Base-by-base conservation (phyloP, 1,139 yeast genomes). In the Zygoascus meyerae region DNA sequence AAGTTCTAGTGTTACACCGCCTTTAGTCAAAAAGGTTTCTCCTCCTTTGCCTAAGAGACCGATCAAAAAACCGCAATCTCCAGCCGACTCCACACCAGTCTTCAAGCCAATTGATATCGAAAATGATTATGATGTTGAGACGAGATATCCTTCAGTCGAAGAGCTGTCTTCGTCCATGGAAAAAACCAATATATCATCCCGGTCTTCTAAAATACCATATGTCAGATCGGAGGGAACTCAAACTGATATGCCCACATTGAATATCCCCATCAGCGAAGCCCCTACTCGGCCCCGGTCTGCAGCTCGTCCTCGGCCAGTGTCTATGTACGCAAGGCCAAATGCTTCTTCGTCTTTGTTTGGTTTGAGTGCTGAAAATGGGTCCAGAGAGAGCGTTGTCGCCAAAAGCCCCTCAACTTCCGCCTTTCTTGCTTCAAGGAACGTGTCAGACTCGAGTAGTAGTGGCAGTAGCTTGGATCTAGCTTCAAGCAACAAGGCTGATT, bases 81-180 rank as follows among this genome's bases (percentile, higher is more conserved):
- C 51, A 15, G 14, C 28, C 7, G 30, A 21, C 26, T 40, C 40
- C 32, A 46, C 10, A 17, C 47, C 2, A 18, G 45, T 28, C 34
- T 52, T 6, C 34, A 39, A 9, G 35, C 34, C 31, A 29, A 14
- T 35, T 16, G 26, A 12, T 26, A 5, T 21, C 26, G 16, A 29
- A 18, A 16, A 33, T 37, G 55, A 55, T 17, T 50, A 42, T 11
- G 57, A 55, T 40, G 48, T 50, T 34, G 55, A 49, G 16, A 53
- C 59, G 8, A 50, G 65, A 40, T 66, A 53, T 52, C 70, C 69
- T 3, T 56, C 68, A 0, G 61, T 66, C 18, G 70, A 65, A 46
- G 69, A 64, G 44, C 59, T 66, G 40, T 58, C 64, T 12, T 48
- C 48, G 40, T 52, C 54, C 12, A 43, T 62, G 41, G 61, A 57